Evolutionary conservation across 306 rosid genomes (phyloP).

Genomic region (Castanea mollissima): DNA sequence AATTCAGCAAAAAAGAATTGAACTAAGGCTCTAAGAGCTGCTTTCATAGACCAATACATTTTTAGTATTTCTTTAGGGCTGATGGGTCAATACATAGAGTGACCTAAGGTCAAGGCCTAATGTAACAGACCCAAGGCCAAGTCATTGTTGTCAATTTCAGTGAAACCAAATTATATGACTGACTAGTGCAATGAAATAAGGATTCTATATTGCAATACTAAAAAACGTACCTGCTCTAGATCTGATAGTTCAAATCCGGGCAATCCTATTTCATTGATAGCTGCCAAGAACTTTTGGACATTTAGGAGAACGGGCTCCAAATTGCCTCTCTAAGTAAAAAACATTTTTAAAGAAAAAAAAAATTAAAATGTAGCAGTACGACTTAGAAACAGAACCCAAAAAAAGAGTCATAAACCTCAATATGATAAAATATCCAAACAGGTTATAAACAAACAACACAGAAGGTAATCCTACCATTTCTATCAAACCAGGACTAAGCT

Average conservation of each 20-base stretch:
- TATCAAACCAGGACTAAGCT: slow-evolving; percentile 63
- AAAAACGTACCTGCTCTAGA: slow-evolving; percentile 70
- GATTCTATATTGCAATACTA: slow-evolving; percentile 2
- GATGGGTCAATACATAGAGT: neutral
- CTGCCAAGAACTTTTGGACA: slow-evolving; percentile 64
- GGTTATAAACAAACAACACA: slow-evolving; percentile 5
- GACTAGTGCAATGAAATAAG: neutral
- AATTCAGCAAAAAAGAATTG: slow-evolving; percentile 16
- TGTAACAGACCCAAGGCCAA: slow-evolving; percentile 7
- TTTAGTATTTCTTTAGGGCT: neutral
- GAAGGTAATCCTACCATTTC: slow-evolving; percentile 42
- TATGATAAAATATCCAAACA: neutral
- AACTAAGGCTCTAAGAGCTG: neutral
- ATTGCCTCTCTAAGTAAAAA: slow-evolving; percentile 50
- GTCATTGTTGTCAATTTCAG: slow-evolving; percentile 6
- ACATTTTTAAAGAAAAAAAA: neutral
- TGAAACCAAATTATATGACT: neutral
- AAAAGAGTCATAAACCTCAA: neutral
- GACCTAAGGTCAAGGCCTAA: slow-evolving; percentile 14
- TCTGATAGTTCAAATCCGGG: slow-evolving; percentile 70
- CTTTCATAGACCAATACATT: slow-evolving; percentile 1
- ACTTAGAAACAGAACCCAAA: neutral
- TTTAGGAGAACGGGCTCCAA: slow-evolving; percentile 34
- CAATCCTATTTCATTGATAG: slow-evolving; percentile 77
- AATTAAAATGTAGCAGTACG: slow-evolving; percentile 1